Evolutionary conservation across 148 eudicot genomes (phyloP).

Genomic region (Rhododendron mucronatum): DNA sequence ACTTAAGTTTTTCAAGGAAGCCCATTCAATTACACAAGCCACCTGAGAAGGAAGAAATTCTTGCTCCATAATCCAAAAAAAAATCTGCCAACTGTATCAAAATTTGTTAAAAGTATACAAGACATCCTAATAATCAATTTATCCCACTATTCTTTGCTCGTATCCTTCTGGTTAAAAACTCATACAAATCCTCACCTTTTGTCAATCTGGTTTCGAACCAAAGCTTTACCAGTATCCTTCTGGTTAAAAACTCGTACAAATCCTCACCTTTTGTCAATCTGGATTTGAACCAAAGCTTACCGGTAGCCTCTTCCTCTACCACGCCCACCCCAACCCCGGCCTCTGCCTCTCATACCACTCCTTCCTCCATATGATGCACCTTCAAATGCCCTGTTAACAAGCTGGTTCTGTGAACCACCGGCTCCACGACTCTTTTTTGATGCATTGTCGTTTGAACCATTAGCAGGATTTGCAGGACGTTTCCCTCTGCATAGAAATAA

Average conservation of each 20-base stretch:
- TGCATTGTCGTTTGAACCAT: constrained; percentile 46
- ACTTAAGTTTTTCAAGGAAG: not conserved
- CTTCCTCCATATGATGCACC: constrained; percentile 37
- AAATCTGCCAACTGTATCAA: not conserved
- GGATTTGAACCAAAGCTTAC: not conserved
- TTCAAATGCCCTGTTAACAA: constrained; percentile 64
- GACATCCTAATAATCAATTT: not conserved
- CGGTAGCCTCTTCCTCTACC: constrained; percentile 63
- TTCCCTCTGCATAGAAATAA: constrained; percentile 18
- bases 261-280: constrained; percentile 18
- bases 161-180: not conserved
- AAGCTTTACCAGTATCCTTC: not conserved
- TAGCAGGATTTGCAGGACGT: constrained; percentile 38
- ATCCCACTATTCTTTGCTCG: not conserved
- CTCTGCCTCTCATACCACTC: constrained; percentile 31
- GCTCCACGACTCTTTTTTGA: constrained; percentile 69
- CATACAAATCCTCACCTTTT: not conserved
- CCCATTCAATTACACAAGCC: not conserved
- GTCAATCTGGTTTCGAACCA: too few relatives aligned
- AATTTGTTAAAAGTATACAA: constrained; percentile 3
- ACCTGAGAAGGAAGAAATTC: not conserved
- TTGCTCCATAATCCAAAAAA: not conserved
- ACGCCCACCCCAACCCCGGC: constrained; percentile 59
- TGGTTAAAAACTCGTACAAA: not conserved
- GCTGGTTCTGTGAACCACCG: constrained; percentile 53